Evolutionary conservation across 2,329 filamentous ascomycete species (phyloP).

Genomic region (Penicillium sp.): DNA sequence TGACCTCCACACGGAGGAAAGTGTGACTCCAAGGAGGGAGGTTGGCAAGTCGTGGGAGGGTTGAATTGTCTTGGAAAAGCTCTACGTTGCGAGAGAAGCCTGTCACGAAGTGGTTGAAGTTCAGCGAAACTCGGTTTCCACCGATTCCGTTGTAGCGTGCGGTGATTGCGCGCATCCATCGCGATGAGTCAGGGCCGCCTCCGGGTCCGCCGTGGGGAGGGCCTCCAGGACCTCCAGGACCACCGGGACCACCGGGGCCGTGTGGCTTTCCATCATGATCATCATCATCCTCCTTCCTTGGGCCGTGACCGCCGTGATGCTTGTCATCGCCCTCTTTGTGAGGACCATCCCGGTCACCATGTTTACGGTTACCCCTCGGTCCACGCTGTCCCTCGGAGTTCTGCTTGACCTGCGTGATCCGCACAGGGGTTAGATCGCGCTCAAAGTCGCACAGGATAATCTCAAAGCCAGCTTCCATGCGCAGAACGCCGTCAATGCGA

Average conservation of each 20-base stretch:
- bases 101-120: conserved; percentile 53
- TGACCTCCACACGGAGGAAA: conserved; percentile 47
- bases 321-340: neutral
- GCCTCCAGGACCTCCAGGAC: too few species aligned
- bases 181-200: conserved; percentile 5
- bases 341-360: neutral
- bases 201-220: conserved; percentile 1
- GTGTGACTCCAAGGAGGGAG: conserved; percentile 33
- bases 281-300: neutral
- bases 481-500: conserved; percentile 62
- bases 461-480: conserved; percentile 71
- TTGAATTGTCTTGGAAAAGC: conserved; percentile 39
- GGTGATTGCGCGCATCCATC: conserved; percentile 28
- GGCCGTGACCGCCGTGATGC: neutral
- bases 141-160: conserved; percentile 36
- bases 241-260: neutral
- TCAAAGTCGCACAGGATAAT: conserved; percentile 67
- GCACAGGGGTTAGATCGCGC: conserved; percentile 38
- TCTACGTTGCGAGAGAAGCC: conserved; percentile 47
- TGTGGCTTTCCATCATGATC: conserved; percentile 2
- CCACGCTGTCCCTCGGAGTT: neutral
- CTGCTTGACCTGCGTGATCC: conserved; percentile 32
- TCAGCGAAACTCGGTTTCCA: conserved; percentile 44
- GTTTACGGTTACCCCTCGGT: neutral
- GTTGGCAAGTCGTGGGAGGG: conserved; percentile 43